These are phyloP conservation scores for Clavispora fructus DNA, from an alignment of 805 yeast species.

Conservation along the genomic window DNA sequence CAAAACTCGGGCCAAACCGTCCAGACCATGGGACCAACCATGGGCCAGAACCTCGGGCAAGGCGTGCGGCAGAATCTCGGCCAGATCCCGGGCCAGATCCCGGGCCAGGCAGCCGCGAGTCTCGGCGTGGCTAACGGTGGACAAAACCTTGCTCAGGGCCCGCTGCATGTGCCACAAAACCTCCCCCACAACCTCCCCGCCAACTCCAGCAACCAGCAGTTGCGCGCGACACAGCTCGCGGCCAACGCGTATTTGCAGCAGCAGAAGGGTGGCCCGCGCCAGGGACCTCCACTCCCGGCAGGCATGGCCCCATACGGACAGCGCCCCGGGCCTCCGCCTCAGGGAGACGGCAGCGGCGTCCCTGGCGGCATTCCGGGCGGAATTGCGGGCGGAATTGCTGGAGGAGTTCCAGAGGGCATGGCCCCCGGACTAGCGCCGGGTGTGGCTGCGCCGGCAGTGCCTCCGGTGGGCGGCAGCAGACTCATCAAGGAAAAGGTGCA, in stretches of 20 bases:
- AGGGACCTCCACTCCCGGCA: neutral
- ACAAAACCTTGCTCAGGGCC: neutral
- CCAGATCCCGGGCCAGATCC: conserved; percentile 4
- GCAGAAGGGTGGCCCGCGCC: conserved; percentile 3
- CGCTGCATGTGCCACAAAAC: neutral
- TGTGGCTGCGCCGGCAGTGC: neutral
- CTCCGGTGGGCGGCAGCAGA: neutral
- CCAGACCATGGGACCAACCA: neutral
- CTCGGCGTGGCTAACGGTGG: neutral
- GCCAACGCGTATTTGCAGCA: conserved; percentile 5
- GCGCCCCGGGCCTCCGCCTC: neutral
- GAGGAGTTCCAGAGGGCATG: neutral
- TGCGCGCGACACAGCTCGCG: neutral
- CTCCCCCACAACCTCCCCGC: neutral
- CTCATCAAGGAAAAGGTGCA: conserved; percentile 5
- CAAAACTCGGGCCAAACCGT: neutral
- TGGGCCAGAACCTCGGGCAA: neutral
- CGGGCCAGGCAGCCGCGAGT: neutral
- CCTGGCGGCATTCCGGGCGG: neutral
- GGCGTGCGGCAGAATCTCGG: conserved; percentile 3
- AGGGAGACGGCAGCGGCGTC: neutral
- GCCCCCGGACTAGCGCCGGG: too few relatives aligned
- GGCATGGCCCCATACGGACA: neutral
- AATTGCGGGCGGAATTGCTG: neutral
- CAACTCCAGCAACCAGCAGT: neutral